Evolutionary conservation across 495 filamentous ascomycete species (phyloP), one percentile per base, ranked within the genome.

Genomic region (Penicillium canescens): DNA sequence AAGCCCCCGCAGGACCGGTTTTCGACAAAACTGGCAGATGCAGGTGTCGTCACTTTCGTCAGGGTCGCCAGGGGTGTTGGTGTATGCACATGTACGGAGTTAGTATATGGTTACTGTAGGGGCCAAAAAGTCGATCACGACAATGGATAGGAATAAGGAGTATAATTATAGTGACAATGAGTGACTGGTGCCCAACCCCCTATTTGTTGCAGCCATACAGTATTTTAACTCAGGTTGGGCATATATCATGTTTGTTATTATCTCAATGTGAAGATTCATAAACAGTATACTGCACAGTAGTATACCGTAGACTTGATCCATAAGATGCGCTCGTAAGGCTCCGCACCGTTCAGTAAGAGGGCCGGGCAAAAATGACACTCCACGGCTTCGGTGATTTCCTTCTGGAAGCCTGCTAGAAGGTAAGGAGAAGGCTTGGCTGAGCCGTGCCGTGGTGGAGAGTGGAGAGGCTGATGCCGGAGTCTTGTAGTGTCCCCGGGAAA

Each of bases 371-470:
- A 48, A 42, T 37, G 14, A 26, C 46, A 31, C 39, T 47, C 54
- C 46, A 52, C 60, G 49, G 49, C 65, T 70, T 70, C 66, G 52
- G 68, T 47, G 26, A 35, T 35, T 52, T 56, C 61, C 69, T 74
- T 74, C 71, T 72, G 61, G 65, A 48, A 47, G 47, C 56, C 65
- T 66, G 62, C 71, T 62, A 69, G 71, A 74, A 74, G 71, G 55
- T 62, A 61, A 61, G 46, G 61, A 61, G 69, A 69, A 70, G 60
- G 60, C 59, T 70, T 74, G 66, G 71, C 69, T 51, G 59, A 60
- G 46, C 52, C 48, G 56, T 55, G 46, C 60, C 66, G 64, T 46
- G 50, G 63, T 66, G 56, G 56, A 56, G 56, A 56, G 56, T 61
- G 58, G 61, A 28, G 62, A 63, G 63, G 63, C 59, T 66, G 63